Evolutionary conservation across 1,284 basidiomycete species (phyloP), one percentile per base, ranked within the genome.

Genomic region (Xerocomus nothofagi): DNA sequence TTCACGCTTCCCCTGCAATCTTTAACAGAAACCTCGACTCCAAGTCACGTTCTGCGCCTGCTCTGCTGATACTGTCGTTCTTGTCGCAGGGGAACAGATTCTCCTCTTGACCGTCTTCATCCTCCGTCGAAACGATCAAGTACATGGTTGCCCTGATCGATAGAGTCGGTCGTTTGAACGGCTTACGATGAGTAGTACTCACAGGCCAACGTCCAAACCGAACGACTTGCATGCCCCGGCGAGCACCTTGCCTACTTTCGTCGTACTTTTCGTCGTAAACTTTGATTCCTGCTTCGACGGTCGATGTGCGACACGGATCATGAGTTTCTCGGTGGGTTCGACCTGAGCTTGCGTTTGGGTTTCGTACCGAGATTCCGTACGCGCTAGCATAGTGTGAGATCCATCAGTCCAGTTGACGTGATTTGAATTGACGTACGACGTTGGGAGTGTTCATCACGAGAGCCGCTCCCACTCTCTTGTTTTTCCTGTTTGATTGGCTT

Each of bases 231-330:
- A 79, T 18, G 66, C 75, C 6, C 66, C 69, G 1, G 57, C 42
- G 1, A 78, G 63, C 10, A 78, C 73, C 44, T 77, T 78, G 27
- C 55, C 52, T 3, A 78, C 69, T 8, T 57, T 61, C 44, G 77
- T 75, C n/a, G 70, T 69, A 9, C 68, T 65, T 11, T 76, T 76
- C 4, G 72, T 70, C 45, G 69, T 73, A 56, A 78, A 78, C 32
- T 76, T 72, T 0, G 71, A 71, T 34, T 62, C 60, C 34, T 70
- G 65, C 8, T 62, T 56, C 1, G 62, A 42, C 50, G 70, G 33
- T 57, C 69, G 34, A 48, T 59, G 55, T 27, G 61, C 61, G 14
- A 79, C 69, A 21, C 59, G 63, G 9, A 79, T 67, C 51, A 59
- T 52, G 29, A 68, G 38, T 24, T 63, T 40, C 10, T 58, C 60